phyloP scores from a whole-genome alignment of 75 land plant genomes.

The Cupressus sempervirens region DNA sequence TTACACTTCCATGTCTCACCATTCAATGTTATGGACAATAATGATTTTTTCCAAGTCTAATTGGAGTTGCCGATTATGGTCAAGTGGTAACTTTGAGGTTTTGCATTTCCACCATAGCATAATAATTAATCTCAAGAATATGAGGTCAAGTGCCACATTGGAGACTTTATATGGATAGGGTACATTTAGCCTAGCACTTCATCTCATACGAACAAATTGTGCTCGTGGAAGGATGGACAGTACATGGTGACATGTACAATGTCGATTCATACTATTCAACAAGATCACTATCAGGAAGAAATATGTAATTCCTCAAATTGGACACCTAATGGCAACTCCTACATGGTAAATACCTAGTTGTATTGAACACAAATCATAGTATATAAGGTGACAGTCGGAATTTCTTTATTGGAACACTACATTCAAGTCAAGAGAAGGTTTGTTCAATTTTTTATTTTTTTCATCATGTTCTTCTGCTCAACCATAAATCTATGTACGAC shows the following conservation, averaged over 20 bases:
- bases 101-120: not conserved
- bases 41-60: not conserved
- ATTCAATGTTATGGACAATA: no score
- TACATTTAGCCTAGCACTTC: not conserved
- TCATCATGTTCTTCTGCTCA: not conserved
- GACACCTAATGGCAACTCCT: not conserved
- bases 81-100: not conserved
- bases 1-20: not conserved
- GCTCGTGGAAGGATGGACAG: not conserved
- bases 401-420: not conserved
- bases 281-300: not conserved
- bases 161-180: not conserved
- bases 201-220: no score
- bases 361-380: not conserved
- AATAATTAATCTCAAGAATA: not conserved
- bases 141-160: not conserved
- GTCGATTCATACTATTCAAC: not conserved
- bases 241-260: not conserved
- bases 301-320: no score
- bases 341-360: not conserved
- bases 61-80: not conserved
- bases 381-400: no score
- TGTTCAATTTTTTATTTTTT: not conserved
- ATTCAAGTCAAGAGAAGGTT: not conserved
- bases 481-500: not conserved